Conservation (phyloP, 805 yeast genomes). For the Lipomyces mesembrius region DNA sequence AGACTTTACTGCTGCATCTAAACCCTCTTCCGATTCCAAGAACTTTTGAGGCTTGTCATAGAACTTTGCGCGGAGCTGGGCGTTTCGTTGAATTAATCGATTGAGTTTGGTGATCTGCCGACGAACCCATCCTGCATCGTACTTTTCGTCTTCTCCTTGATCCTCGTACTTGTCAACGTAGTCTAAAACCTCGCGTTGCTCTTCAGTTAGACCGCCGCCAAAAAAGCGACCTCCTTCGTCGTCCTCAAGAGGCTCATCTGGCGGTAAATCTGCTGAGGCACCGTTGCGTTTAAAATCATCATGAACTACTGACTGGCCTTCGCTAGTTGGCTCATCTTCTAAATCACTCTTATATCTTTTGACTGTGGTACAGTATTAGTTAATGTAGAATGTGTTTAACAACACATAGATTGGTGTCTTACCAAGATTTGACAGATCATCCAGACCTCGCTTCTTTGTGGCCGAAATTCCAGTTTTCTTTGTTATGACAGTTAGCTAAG, state of each 20-base stretch:
- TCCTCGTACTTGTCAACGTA: slow-evolving; percentile 34
- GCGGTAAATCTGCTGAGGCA: neutral
- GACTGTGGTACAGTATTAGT: slow-evolving; percentile 1
- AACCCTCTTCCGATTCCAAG: slow-evolving; percentile 38
- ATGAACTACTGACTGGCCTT: neutral
- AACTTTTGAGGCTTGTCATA: slow-evolving; percentile 35
- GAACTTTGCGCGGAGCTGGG: slow-evolving; percentile 34
- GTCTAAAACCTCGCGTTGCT: slow-evolving; percentile 35
- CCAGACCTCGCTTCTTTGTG: slow-evolving; percentile 23
- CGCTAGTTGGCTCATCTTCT: slow-evolving; percentile 15
- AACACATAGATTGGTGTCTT: neutral
- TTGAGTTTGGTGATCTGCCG: slow-evolving; percentile 29
- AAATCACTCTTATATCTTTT: slow-evolving; percentile 18
- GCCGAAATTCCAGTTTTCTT: neutral
- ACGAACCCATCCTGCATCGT: slow-evolving; percentile 31
- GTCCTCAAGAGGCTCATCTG: slow-evolving; percentile 20
- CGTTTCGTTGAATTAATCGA: slow-evolving; percentile 28
- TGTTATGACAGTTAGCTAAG: neutral
- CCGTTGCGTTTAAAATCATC: slow-evolving; percentile 3
- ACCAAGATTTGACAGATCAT: slow-evolving; percentile 21
- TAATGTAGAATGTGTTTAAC: neutral
- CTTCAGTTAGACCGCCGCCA: slow-evolving; percentile 37
- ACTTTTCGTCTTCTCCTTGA: slow-evolving; percentile 13
- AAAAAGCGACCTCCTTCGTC: slow-evolving; percentile 40
- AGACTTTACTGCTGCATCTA: slow-evolving; percentile 27